Evolutionary conservation across 768 basidiomycete species (phyloP).

Genomic region (Xerocomus brunneocitrinus): DNA sequence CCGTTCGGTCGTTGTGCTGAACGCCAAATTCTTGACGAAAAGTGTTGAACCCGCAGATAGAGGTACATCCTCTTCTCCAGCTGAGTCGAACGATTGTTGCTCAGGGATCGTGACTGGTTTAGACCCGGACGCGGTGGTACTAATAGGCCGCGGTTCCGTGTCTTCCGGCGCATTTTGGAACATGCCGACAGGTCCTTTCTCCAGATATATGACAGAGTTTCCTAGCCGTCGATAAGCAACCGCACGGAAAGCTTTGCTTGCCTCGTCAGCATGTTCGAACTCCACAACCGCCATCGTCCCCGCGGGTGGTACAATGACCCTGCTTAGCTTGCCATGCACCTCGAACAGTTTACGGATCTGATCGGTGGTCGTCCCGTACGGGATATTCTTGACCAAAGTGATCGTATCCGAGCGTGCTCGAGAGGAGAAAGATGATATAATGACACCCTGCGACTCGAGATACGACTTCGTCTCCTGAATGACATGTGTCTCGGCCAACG

Average conservation of each 20-base stretch:
- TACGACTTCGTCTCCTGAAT: conserved; percentile 93
- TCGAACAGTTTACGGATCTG: conserved; percentile 80
- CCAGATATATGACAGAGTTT: conserved; percentile 86
- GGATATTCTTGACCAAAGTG: conserved; percentile 95
- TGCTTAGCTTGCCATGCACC: conserved; percentile 61
- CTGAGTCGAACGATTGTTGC: conserved; percentile 32
- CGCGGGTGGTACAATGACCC: conserved; percentile 83
- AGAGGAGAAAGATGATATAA: conserved; percentile 54
- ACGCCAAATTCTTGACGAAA: conserved; percentile 94
- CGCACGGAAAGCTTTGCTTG: conserved; percentile 69
- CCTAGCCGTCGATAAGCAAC: conserved; percentile 86
- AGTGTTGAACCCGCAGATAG: conserved; percentile 74
- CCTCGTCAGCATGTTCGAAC: conserved; percentile 67
- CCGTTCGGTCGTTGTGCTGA: conserved; percentile 77
- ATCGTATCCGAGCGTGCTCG: conserved; percentile 65
- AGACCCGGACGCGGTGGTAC: conserved; percentile 16
- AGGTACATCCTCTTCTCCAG: conserved; percentile 36
- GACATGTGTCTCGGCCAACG: conserved; percentile 93
- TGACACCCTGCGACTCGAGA: conserved; percentile 72
- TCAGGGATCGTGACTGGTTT: conserved; percentile 43
- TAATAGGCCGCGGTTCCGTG: conserved; percentile 4
- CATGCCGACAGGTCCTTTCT: conserved; percentile 86
- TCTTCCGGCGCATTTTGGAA: conserved; percentile 48
- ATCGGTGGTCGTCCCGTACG: conserved; percentile 74
- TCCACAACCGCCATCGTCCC: conserved; percentile 94